These are phyloP conservation scores for Blastobotrys indianensis DNA, from an alignment of 1,139 yeast species.

Conservation along the genomic window DNA sequence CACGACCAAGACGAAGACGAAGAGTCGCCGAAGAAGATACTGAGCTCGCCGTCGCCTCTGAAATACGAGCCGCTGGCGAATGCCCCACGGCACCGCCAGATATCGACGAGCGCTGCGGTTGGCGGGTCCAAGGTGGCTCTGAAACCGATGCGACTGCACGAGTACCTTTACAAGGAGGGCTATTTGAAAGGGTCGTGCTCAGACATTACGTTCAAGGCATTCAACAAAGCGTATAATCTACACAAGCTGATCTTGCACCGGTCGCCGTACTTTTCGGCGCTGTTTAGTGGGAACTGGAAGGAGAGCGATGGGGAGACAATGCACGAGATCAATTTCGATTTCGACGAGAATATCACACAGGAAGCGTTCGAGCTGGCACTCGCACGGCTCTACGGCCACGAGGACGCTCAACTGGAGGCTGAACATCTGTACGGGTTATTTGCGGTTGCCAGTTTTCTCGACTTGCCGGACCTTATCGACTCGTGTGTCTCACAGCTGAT, in stretches of 20 bases:
- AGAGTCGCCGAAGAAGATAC: no score
- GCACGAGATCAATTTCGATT: conserved; percentile 36
- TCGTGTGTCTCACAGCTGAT: conserved; percentile 39
- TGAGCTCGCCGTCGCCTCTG: no score
- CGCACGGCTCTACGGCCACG: conserved; percentile 41
- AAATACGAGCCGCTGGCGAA: background rate
- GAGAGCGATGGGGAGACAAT: conserved; percentile 20
- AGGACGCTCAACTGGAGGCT: conserved; percentile 31
- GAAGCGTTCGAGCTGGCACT: conserved; percentile 44
- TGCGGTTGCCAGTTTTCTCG: conserved; percentile 46
- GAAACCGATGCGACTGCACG: conserved; percentile 24
- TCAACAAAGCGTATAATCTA: conserved; percentile 38
- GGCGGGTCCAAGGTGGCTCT: conserved; percentile 1
- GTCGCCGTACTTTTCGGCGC: conserved; percentile 42
- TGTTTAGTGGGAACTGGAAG: conserved; percentile 43
- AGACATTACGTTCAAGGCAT: conserved; percentile 44
- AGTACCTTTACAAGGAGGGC: conserved; percentile 37
- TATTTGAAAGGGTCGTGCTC: conserved; percentile 43
- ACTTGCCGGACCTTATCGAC: conserved; percentile 41
- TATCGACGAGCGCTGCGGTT: conserved; percentile 3
- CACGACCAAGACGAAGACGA: no score
- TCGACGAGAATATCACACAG: conserved; percentile 38
- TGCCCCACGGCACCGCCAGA: conserved; percentile 5
- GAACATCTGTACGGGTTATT: conserved; percentile 38
- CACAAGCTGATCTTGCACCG: conserved; percentile 44